phyloP scores from a whole-genome alignment of 192 early-diverging fungal genomes.

The Umbelopsis vinacea region DNA sequence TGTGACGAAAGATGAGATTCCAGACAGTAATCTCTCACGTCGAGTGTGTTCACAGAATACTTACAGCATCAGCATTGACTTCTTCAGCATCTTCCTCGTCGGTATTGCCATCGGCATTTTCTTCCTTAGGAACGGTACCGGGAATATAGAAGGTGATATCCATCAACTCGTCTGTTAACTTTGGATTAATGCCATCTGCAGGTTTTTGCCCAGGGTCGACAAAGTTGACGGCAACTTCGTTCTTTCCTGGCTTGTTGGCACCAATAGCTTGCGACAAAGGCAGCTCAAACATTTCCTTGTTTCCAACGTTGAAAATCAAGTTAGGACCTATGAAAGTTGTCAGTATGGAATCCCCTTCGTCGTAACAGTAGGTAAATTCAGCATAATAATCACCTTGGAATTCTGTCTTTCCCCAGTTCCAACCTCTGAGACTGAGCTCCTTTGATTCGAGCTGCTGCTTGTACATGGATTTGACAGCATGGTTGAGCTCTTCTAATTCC shows the following conservation, averaged over 20 bases:
- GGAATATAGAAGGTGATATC: conserved; percentile 95
- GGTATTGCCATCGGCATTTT: conserved; percentile 49
- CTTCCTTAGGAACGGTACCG: conserved; percentile 63
- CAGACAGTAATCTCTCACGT: background rate
- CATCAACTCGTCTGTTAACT: conserved; percentile 78
- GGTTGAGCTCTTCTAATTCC: conserved; percentile 82
- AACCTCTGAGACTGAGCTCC: conserved; percentile 89
- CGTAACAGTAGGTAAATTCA: background rate
- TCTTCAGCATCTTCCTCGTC: conserved; percentile 64
- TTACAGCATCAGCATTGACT: conserved; percentile 59
- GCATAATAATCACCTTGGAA: conserved; percentile 62
- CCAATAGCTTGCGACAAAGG: conserved; percentile 88
- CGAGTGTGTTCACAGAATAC: background rate
- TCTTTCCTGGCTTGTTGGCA: conserved; percentile 81
- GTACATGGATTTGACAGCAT: conserved; percentile 73
- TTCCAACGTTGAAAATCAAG: conserved; percentile 82
- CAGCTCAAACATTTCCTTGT: conserved; percentile 89
- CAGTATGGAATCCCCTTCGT: background rate
- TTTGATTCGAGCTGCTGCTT: conserved; percentile 75
- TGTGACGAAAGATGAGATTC: conserved; percentile 2
- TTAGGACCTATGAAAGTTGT: conserved; percentile 45
- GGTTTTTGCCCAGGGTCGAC: conserved; percentile 63
- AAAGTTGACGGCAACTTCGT: conserved; percentile 94
- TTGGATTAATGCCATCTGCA: conserved; percentile 53
- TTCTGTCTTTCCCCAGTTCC: conserved; percentile 96